phyloP scores from a whole-genome alignment of 208 protist species.

The Porcisia deanei region DNA sequence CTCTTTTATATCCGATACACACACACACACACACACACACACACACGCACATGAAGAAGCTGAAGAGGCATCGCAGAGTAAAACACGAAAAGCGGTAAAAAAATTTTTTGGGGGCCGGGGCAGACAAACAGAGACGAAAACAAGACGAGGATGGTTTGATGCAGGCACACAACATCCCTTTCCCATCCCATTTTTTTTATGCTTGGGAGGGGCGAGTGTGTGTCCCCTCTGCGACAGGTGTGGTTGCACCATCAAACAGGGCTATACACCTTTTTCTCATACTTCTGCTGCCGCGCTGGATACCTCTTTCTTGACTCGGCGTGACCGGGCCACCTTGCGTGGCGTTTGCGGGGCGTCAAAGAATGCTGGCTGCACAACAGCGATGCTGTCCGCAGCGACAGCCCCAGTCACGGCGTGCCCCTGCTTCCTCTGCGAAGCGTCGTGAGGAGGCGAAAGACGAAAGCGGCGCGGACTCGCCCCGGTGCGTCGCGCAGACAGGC shows the following conservation, averaged over 20 bases:
- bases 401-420: neutral
- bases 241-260: too few relatives aligned
- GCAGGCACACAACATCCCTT: too few relatives aligned
- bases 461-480: slow-evolving; percentile 10
- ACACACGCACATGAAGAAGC: slow-evolving; percentile 3
- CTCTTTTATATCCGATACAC: neutral
- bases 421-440: neutral
- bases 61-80: neutral
- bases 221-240: neutral
- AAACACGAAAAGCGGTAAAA: neutral
- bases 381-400: neutral
- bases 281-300: neutral
- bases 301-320: slow-evolving; percentile 17
- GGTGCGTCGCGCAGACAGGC: neutral
- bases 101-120: neutral
- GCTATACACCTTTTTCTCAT: neutral
- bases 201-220: neutral
- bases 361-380: neutral
- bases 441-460: slow-evolving; percentile 17
- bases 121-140: too few relatives aligned
- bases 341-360: slow-evolving; percentile 52
- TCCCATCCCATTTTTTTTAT: too few relatives aligned
- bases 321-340: slow-evolving; percentile 56
- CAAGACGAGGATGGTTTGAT: too few relatives aligned
- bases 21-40: slow-evolving; percentile 3